Base-by-base conservation (phyloP, 2,329 filamentous ascomycete species). In the Cytospora piceicola region DNA sequence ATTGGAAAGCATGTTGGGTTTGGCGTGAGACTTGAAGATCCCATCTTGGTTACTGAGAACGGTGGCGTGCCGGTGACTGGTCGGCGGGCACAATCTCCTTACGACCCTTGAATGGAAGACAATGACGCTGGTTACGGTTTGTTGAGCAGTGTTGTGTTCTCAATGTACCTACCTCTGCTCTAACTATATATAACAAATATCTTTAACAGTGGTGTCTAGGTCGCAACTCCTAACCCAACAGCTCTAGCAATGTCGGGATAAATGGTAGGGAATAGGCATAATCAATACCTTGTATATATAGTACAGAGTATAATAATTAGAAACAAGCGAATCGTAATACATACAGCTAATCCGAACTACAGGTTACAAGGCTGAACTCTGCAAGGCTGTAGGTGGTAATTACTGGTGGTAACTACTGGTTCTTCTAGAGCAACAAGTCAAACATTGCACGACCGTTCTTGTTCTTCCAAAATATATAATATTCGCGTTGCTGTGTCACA, bases 11-110 rank as follows among this genome's bases (percentile, higher is more conserved):
- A 66, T 8, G 36, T 52, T 14, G 73, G 72, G 11, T 75, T 75
- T 30, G 73, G 73, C 15, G 70, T 74, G 20, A 69, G 73, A 32
- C 68, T 73, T 2, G 73, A 74, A 58, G 73, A 75, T 53, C 72
- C 73, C 2, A 72, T 75, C 15, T 67, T 73, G 17, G 72, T 75
- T 3, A 73, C 72, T 1, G 69, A 70, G 59, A 62, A 71, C 0
- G 73, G 72, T 3, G 72, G 73, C 8, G 70, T 71, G 4, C 71
- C 72, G 3, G 58, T 75, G 58, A 71, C 72, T 4, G 73, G 73
- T 14, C 67, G 69, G n/a, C 69, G 72, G 51, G 73, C 73, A 22
- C 56, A 67, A 11, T 75, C 73, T n/a, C 73, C 73, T 11, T 74
- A 70, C 46, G 71, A 75, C 34, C 70, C 69, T 17, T 75, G 51